phyloP scores from a whole-genome alignment of 2,329 filamentous ascomycete species.

The Penicillium occitanis region DNA sequence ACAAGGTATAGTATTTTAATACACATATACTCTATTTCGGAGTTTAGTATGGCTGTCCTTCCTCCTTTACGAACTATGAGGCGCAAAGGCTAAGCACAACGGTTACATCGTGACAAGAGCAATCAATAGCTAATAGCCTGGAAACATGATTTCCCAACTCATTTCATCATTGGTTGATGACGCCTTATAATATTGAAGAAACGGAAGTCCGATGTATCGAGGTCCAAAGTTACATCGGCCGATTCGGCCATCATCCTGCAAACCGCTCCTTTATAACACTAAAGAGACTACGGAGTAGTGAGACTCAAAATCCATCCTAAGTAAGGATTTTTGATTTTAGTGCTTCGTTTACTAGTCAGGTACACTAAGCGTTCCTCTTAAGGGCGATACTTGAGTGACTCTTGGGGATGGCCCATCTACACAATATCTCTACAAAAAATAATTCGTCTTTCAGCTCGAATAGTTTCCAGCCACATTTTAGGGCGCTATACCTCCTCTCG shows the following conservation, averaged over 20 bases:
- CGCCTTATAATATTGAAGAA: neutral
- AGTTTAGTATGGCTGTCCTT: neutral
- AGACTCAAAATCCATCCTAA: neutral
- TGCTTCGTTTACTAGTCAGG: neutral
- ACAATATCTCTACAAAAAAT: neutral
- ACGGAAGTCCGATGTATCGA: neutral
- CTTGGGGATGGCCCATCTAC: neutral
- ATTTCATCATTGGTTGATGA: neutral
- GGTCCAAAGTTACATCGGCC: constrained; percentile 1
- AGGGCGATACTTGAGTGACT: neutral
- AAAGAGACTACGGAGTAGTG: neutral
- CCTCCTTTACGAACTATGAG: neutral
- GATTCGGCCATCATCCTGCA: neutral
- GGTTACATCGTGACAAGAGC: neutral
- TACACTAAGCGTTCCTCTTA: neutral
- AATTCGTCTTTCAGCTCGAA: neutral
- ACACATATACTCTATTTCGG: neutral
- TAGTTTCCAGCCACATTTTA: neutral
- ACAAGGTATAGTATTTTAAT: neutral
- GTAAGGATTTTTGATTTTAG: neutral
- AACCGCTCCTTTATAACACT: neutral
- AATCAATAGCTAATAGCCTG: neutral
- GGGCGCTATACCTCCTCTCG: neutral
- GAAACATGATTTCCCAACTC: neutral
- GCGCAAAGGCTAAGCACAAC: neutral